Evolutionary conservation across 306 rosid genomes (phyloP).

Genomic region (Delonix regia): DNA sequence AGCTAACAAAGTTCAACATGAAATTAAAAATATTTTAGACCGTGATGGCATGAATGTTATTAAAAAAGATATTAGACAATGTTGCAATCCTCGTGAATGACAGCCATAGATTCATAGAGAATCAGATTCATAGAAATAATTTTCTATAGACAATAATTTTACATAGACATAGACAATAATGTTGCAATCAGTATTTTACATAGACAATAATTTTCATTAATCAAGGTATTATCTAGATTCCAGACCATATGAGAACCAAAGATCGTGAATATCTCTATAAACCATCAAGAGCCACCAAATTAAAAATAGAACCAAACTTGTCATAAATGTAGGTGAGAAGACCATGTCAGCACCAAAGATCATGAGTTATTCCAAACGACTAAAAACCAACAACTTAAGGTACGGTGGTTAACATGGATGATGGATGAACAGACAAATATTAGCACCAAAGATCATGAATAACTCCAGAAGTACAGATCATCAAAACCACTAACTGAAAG

Average conservation of each 20-base stretch:
- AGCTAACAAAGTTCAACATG: not conserved
- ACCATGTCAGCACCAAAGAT: not conserved
- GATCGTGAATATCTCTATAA: not conserved
- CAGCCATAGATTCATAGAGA: not conserved
- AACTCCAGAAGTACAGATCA: not conserved
- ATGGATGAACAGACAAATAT: not conserved
- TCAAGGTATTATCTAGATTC: not conserved
- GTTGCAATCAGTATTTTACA: not conserved
- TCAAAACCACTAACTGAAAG: slow-evolving; percentile 6
- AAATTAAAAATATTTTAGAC: not conserved
- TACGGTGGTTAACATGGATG: not conserved
- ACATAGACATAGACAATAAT: too few species aligned
- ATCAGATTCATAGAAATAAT: not conserved
- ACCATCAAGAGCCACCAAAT: not conserved
- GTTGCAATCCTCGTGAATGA: slow-evolving; percentile 18
- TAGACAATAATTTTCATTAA: not conserved
- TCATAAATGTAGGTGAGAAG: not conserved
- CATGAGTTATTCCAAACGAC: not conserved
- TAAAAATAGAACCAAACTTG: not conserved
- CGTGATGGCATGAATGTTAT: not conserved
- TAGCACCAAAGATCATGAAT: not conserved
- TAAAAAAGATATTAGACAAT: not conserved
- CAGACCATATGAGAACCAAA: not conserved
- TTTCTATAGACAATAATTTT: not conserved
- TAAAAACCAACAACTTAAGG: not conserved